Percentiles rank a stretch among this genome's conserved stretches.
Conservation (phyloP, 495 filamentous ascomycete species). For the Aspergillus avenaceus region DNA sequence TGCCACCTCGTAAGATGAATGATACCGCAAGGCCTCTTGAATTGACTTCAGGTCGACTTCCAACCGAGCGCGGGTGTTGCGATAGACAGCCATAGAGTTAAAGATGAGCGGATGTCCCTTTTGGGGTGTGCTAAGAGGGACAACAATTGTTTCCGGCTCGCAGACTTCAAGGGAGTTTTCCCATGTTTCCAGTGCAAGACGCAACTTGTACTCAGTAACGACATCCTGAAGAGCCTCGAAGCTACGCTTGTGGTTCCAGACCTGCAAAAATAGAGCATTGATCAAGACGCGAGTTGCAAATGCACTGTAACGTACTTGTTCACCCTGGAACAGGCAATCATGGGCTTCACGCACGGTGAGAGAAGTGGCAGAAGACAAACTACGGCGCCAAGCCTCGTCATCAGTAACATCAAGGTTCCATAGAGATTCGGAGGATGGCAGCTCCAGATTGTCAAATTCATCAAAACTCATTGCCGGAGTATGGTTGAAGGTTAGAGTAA, state of each 20-base stretch:
- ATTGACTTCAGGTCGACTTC: constrained; percentile 94
- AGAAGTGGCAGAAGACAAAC: constrained; percentile 61
- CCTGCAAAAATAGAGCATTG: constrained; percentile 96
- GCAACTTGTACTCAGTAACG: constrained; percentile 96
- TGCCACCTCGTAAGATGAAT: constrained; percentile 94
- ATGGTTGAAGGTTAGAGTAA: constrained; percentile 96
- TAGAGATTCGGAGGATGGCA: constrained; percentile 89
- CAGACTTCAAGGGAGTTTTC: constrained; percentile 92
- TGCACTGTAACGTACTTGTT: constrained; percentile 87
- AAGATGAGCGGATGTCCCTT: constrained; percentile 98
- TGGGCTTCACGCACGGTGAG: constrained; percentile 91
- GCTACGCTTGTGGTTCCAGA: constrained; percentile 98
- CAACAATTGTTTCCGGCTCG: constrained; percentile 85
- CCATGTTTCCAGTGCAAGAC: constrained; percentile 95
- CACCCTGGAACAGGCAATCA: constrained; percentile 90
- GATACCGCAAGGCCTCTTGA: constrained; percentile 94
- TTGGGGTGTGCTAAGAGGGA: constrained; percentile 89
- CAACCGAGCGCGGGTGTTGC: constrained; percentile 87
- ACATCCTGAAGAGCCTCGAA: constrained; percentile 94
- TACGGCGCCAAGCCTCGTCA: constrained; percentile 79
- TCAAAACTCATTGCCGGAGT: constrained; percentile 96
- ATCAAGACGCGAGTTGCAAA: constrained; percentile 98
- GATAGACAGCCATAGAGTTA: constrained; percentile 97
- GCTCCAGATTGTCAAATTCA: constrained; percentile 88
- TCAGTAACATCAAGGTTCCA: constrained; percentile 86